Evolutionary conservation across 208 protist species (phyloP), one percentile per base, ranked within the genome.

Genomic region (Endotrypanum monterogeii): DNA sequence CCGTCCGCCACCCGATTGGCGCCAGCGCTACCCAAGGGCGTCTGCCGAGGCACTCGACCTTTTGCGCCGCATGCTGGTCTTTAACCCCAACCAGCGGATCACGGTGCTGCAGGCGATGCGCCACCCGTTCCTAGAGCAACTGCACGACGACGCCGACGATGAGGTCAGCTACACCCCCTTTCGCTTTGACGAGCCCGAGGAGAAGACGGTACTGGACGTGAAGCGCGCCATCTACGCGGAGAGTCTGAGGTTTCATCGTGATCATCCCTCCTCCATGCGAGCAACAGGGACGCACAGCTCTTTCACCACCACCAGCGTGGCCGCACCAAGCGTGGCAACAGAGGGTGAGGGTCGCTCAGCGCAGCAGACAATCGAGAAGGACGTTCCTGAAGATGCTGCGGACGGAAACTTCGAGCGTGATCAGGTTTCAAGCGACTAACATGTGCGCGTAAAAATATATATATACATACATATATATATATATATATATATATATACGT

Each of bases 31-130:
- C 76, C 93, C 91, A 9, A 85, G 84, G 32, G 94, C 94, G 9
- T 92, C 83, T n/a, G 32, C 65, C 0, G 78, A 90, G 44, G 94
- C 96, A 16, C 73, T 98, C 30, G 96, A 99, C 75, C 85, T 99
- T 35, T 83, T 98, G 56, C 67, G 87, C 46, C 82, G 83, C 39
- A 98, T 99, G 94, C 90, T 98, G 37, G 85, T 95, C 37, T 98
- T 98, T 79, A 85, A 98, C 78, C 96, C 97, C 7, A 82, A 95
- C 44, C 92, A 95, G 76, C 90, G 97, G 37, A 94, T 98, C 73
- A 95, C 94, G 14, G 93, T 98, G 7, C 76, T 83, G 37, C 91
- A 99, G 41, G 95, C 96, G 11, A 94, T 99, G 78, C 71, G 71
- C 2, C 95, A 98, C 71, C 92, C 92, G 0, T 98, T 95, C 62